phyloP scores from a whole-genome alignment of 2,329 filamentous ascomycete genomes.

The Harringtonia aguacate region DNA sequence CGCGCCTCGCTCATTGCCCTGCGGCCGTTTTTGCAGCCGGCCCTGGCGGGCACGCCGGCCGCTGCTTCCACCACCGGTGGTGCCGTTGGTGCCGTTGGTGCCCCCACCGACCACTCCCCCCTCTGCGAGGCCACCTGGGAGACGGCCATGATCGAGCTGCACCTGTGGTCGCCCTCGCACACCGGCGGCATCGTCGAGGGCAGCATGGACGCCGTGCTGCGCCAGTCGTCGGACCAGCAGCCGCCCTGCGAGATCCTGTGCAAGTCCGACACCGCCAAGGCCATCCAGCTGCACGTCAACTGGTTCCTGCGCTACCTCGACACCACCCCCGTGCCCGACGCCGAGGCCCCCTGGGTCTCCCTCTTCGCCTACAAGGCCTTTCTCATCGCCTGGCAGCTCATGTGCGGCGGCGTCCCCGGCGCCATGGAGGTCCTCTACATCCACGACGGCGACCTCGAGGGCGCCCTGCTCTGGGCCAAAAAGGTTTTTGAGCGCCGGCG shows the following conservation, averaged over 20 bases:
- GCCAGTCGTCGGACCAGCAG: constrained; percentile 19
- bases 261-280: constrained; percentile 17
- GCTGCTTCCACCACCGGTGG: too few relatives aligned
- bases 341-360: constrained; percentile 27
- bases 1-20: constrained; percentile 23
- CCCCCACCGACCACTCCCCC: constrained; percentile 9
- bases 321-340: constrained; percentile 10
- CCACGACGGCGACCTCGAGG: constrained; percentile 19
- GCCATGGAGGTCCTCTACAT: constrained; percentile 11
- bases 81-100: too few relatives aligned
- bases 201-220: constrained; percentile 23
- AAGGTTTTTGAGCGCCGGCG: constrained; percentile 19
- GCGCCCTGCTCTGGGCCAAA: constrained; percentile 20
- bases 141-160: constrained; percentile 29
- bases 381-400: constrained; percentile 27
- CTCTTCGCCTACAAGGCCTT: constrained; percentile 29
- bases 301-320: constrained; percentile 8
- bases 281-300: constrained; percentile 16
- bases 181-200: constrained; percentile 25
- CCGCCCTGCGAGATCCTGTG: constrained; percentile 21
- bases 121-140: constrained; percentile 26
- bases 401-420: constrained; percentile 18
- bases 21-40: constrained; percentile 17
- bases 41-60: too few relatives aligned
- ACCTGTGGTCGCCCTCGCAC: constrained; percentile 29